A percentile compares a stretch with the other conserved stretches of the same genome.
Conservation (phyloP, 2,329 filamentous ascomycete species). For the Aspergillus eucalypticola region DNA sequence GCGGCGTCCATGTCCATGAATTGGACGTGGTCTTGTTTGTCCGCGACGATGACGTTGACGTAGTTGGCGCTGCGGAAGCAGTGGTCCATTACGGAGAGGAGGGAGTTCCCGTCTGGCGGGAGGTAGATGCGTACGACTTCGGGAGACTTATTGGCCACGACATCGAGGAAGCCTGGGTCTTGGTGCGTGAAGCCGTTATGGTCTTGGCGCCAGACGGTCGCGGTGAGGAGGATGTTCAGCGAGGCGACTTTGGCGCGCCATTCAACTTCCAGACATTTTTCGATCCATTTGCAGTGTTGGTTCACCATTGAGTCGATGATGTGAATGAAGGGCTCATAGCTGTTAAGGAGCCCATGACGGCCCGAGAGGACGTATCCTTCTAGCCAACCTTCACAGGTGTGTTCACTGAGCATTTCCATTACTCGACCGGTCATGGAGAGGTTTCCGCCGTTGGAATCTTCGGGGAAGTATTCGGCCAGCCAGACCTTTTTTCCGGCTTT, state of each 20-base stretch:
- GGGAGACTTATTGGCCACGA: conserved; percentile 76
- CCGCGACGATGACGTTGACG: conserved; percentile 77
- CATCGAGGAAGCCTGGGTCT: conserved; percentile 76
- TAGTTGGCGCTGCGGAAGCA: conserved; percentile 74
- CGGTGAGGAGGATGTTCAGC: conserved; percentile 76
- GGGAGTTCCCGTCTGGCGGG: conserved; percentile 75
- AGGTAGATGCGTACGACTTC: conserved; percentile 80
- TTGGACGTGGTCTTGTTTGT: conserved; percentile 78
- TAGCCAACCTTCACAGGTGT: conserved; percentile 77
- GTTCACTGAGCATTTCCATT: conserved; percentile 83
- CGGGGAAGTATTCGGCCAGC: conserved; percentile 76
- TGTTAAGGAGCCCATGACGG: conserved; percentile 74
- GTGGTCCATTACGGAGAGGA: conserved; percentile 74
- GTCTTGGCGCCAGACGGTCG: conserved; percentile 78
- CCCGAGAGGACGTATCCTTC: conserved; percentile 77
- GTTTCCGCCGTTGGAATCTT: conserved; percentile 74
- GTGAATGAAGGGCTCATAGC: conserved; percentile 80
- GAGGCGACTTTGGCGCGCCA: conserved; percentile 74
- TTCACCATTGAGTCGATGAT: conserved; percentile 85
- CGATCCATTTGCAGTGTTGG: conserved; percentile 83
- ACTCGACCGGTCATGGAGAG: conserved; percentile 68
- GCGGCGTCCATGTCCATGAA: conserved; percentile 73
- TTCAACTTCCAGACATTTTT: conserved; percentile 76
- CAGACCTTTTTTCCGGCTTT: conserved; percentile 76
- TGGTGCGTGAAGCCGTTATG: conserved; percentile 84